Percentiles rank a stretch among this genome's conserved stretches.
These are phyloP conservation scores for Codiaeum variegatum DNA, from an alignment of 441 rosid genomes.

Conservation along the genomic window DNA sequence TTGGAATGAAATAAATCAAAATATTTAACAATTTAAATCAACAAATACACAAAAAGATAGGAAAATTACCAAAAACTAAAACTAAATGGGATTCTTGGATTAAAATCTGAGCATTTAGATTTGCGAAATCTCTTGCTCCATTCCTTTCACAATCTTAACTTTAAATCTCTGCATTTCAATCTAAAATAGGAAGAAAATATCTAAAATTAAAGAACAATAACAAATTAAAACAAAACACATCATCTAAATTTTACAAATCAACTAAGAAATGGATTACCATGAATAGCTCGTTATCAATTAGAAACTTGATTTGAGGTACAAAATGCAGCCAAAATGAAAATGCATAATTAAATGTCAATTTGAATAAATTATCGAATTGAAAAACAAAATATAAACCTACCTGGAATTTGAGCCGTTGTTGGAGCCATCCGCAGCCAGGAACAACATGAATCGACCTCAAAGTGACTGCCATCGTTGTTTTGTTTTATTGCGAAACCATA, in stretches of 20 bases:
- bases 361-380: background rate
- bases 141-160: conserved; percentile 49
- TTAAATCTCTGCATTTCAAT: conserved; percentile 66
- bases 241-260: background rate
- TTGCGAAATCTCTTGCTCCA: conserved; percentile 70
- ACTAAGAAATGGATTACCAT: conserved; percentile 41
- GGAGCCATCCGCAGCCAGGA: too few relatives aligned
- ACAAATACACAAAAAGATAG: too few relatives aligned
- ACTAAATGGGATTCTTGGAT: too few relatives aligned
- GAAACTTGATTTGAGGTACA: conserved; percentile 65
- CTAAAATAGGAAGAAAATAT: conserved; percentile 35
- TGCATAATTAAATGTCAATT: background rate
- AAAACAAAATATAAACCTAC: too few relatives aligned
- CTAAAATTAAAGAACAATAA: background rate
- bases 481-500: too few relatives aligned
- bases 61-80: too few relatives aligned
- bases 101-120: conserved; percentile 79
- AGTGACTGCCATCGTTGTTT: too few relatives aligned
- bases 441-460: too few relatives aligned
- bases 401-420: too few relatives aligned
- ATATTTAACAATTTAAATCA: too few relatives aligned
- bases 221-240: background rate
- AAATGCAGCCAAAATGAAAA: conserved; percentile 90
- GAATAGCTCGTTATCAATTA: conserved; percentile 65
- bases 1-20: too few relatives aligned